Evolutionary conservation across 2,329 filamentous ascomycete genomes (phyloP).

Genomic region (Cladosporium velox): DNA sequence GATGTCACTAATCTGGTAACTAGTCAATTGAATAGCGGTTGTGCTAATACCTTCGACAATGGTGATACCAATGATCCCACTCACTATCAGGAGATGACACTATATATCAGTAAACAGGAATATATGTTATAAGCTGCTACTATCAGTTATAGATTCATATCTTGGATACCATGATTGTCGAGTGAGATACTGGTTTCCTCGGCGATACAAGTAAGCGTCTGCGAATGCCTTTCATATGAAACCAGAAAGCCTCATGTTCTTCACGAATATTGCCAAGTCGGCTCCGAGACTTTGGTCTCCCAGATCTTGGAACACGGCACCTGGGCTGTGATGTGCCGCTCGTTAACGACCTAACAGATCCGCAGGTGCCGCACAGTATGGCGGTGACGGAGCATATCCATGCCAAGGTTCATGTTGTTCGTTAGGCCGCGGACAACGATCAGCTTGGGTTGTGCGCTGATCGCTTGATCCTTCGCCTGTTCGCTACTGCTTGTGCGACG

Average conservation of each 20-base stretch:
- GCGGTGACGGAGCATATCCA: neutral
- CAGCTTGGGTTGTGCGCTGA: neutral
- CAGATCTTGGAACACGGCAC: neutral
- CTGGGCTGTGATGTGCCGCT: neutral
- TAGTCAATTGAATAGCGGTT: no score
- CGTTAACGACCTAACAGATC: neutral
- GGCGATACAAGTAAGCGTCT: no score
- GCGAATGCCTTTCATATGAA: no score
- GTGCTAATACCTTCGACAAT: no score
- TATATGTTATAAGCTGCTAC: no score
- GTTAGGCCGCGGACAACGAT: neutral
- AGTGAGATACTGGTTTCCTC: no score
- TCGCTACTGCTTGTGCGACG: neutral
- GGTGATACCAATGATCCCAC: no score
- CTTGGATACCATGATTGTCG: no score
- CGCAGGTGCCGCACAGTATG: neutral
- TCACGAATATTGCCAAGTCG: neutral
- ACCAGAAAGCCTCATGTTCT: neutral
- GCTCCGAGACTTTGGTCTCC: neutral
- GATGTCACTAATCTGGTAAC: no score
- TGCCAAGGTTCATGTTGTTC: neutral
- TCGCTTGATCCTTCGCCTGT: conserved; percentile 5
- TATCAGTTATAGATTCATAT: no score
- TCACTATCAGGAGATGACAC: no score
- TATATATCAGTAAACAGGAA: no score